Percentiles rank a stretch among this genome's conserved stretches.
Evolutionary conservation across 1,284 basidiomycete genomes (phyloP).

Genomic region (Salmacisia buchloeana): DNA sequence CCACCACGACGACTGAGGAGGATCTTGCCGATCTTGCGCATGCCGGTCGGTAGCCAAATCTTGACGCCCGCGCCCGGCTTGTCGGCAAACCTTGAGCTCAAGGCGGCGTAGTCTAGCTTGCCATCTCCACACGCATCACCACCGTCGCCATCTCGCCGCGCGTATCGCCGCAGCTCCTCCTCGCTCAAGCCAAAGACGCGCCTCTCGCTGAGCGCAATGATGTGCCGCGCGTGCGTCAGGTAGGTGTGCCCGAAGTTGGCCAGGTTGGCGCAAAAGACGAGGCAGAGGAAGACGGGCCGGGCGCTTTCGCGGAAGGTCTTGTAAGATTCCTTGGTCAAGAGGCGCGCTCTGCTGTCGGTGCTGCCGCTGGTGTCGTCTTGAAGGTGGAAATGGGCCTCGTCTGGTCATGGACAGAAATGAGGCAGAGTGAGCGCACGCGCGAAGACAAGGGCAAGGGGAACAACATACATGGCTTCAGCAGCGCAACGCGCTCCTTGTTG

Average conservation of each 20-base stretch:
- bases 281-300: slow-evolving; percentile 55
- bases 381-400: background rate
- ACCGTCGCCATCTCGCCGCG: no score
- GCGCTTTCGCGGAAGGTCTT: slow-evolving; percentile 33
- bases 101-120: slow-evolving; percentile 40
- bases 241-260: slow-evolving; percentile 54
- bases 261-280: slow-evolving; percentile 57
- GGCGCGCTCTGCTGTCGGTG: slow-evolving; percentile 48
- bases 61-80: slow-evolving; percentile 53
- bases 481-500: slow-evolving; percentile 54
- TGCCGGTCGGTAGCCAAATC: slow-evolving; percentile 58
- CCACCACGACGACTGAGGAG: slow-evolving; percentile 26
- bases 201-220: background rate
- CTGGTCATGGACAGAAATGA: background rate
- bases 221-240: slow-evolving; percentile 47
- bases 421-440: background rate
- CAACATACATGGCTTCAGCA: slow-evolving; percentile 55
- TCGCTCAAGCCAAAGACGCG: background rate
- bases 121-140: background rate
- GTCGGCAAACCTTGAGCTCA: no score
- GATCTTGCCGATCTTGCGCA: slow-evolving; percentile 53
- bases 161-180: background rate
- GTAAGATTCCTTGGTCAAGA: slow-evolving; percentile 23
- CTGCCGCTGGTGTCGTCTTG: no score
- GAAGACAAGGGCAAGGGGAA: background rate